Conservation (phyloP, 2,329 filamentous ascomycete species). For the Colletotrichum horii region DNA sequence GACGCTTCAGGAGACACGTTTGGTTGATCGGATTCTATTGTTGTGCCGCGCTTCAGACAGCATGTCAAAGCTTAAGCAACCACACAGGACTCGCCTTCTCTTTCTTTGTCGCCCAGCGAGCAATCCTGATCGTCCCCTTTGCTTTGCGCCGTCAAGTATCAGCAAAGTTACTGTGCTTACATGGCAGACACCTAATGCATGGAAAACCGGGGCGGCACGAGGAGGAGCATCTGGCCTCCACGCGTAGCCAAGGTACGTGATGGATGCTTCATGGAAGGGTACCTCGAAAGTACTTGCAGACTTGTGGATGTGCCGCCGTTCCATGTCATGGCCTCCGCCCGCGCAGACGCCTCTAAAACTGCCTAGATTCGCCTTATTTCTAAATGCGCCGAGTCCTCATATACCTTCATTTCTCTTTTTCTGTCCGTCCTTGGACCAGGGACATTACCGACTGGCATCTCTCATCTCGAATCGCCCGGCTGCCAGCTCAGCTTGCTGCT, state of each 20-base stretch:
- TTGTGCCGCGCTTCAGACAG: background rate
- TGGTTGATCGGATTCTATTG: background rate
- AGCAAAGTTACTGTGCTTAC: background rate
- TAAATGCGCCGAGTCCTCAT: background rate
- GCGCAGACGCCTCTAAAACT: background rate
- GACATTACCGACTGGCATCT: background rate
- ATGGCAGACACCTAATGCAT: background rate
- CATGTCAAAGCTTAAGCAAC: constrained; percentile 8
- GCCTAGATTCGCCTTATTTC: background rate
- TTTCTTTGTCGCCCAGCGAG: constrained; percentile 3
- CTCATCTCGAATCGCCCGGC: background rate
- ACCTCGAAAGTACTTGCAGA: constrained; percentile 7
- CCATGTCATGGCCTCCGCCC: background rate
- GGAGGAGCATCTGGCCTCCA: background rate
- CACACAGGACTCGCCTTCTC: background rate
- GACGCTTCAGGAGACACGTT: constrained; percentile 1
- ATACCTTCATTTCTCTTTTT: background rate
- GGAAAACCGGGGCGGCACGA: background rate
- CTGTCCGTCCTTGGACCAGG: background rate
- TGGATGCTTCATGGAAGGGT: background rate
- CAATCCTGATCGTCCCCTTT: background rate
- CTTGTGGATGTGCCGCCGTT: background rate
- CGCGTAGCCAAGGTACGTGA: background rate
- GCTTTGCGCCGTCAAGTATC: background rate
- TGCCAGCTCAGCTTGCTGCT: background rate